Base-by-base conservation (phyloP, 2,329 filamentous ascomycete species). In the Exserohilum rostratum region DNA sequence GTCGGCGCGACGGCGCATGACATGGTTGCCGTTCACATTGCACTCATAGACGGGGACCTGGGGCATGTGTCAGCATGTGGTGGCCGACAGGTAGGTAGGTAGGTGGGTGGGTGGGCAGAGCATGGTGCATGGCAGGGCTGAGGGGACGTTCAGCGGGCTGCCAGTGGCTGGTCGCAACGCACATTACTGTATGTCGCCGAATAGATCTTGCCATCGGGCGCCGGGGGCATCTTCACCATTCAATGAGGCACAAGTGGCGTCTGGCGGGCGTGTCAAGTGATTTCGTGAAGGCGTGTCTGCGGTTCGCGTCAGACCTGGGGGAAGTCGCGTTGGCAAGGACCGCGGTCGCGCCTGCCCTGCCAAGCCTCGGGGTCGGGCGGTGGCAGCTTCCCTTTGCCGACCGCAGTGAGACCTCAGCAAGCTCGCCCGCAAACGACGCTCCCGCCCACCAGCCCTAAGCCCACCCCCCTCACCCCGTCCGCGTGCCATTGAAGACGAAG, bases 11-110 rank as follows among this genome's bases (percentile, higher is more conserved):
- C 95, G 87, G 75, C 95, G 89, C 95, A 99, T 99, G 62, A 98
- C 90, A 90, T 97, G 91, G 72, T 96, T 91, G 63, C 82, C 83
- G 31, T 88, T 91, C 67, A 96, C 88, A 74, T 96, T 92, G 77
- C 87, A 95, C 73, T 98, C 95, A 74, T 95, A 97, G 10, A 98
- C 93, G 31, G 93, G 93, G 58, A 96, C 92, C 91, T 97, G 69
- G 52, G 53, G 46, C 15, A 45, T 53, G 57, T 65, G 57, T 65
- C 47, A 67, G 53, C 52, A 57, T 43, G 62, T 53, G 59, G 56
- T 56, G 48, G 53, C 53, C 44, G 44, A 40, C 31, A 22, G 22
- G 29, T 18, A 43, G 37, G n/a, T n/a, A n/a, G n/a, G n/a, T n/a
- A n/a, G n/a, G n/a, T n/a, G 22, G 22, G 22, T 25, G 22, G 22